Percentiles rank a stretch among this genome's conserved stretches.
These are phyloP conservation scores for Ormosia semicastrata DNA, from an alignment of 306 rosid genomes.

Conservation along the genomic window DNA sequence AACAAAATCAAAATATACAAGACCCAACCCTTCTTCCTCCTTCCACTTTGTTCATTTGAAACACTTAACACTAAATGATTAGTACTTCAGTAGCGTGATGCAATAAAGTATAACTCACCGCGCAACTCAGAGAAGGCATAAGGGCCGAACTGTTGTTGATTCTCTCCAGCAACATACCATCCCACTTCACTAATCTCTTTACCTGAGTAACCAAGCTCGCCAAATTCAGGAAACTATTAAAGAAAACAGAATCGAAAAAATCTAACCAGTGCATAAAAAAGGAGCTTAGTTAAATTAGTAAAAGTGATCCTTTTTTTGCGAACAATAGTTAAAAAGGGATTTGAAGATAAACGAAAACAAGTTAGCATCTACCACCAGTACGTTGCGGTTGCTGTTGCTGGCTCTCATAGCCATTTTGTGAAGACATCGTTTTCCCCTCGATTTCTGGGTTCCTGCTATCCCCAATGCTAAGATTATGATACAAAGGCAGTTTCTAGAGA, in stretches of 20 bases:
- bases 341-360: not conserved
- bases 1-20: not conserved
- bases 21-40: not conserved
- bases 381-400: slow-evolving; percentile 22
- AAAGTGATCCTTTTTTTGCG: not conserved
- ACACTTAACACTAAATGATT: not conserved
- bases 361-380: not conserved
- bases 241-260: not conserved
- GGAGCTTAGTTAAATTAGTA: not conserved
- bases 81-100: not conserved
- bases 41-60: slow-evolving; percentile 19
- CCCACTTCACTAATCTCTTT: slow-evolving; percentile 50
- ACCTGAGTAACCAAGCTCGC: slow-evolving; percentile 27
- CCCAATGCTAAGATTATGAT: not conserved
- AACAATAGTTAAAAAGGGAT: not conserved
- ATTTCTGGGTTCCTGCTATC: not conserved
- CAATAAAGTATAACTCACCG: slow-evolving; percentile 50
- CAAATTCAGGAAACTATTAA: not conserved
- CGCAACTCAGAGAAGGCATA: slow-evolving; percentile 75
- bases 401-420: slow-evolving; percentile 31
- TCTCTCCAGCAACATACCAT: slow-evolving; percentile 82
- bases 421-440: slow-evolving; percentile 29
- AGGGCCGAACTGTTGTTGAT: slow-evolving; percentile 86
- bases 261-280: not conserved
- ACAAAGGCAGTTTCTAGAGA: slow-evolving; percentile 10